Evolutionary conservation across 768 basidiomycete species (phyloP).

Genomic region (Boletus coccyginus): DNA sequence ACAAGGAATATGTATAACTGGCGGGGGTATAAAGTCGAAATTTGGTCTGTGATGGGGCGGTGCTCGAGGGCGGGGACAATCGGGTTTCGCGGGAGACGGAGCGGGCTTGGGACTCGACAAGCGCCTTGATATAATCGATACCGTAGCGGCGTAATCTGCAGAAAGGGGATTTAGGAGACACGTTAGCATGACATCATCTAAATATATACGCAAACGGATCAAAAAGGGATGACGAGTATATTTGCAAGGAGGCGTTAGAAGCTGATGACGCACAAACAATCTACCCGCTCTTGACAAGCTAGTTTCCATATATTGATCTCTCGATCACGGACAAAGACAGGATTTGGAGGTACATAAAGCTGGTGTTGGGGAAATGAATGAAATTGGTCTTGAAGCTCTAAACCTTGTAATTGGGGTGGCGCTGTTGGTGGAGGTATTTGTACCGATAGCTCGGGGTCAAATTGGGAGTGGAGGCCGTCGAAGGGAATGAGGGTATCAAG

Average conservation of each 20-base stretch:
- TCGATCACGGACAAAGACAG: conserved; percentile 30
- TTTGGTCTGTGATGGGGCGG: conserved; percentile 17
- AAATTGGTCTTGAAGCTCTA: conserved; percentile 26
- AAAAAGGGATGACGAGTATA: not conserved
- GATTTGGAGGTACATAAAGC: conserved; percentile 28
- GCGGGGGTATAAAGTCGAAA: conserved; percentile 34
- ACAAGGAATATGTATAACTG: conserved; percentile 30
- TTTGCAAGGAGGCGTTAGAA: not conserved
- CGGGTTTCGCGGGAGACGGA: not conserved
- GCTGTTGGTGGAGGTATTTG: conserved; percentile 14
- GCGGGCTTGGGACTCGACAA: conserved; percentile 29
- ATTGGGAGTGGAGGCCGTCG: conserved; percentile 18
- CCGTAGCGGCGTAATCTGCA: conserved; percentile 32
- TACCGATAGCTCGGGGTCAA: conserved; percentile 18
- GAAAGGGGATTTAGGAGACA: not conserved
- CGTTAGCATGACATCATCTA: conserved; percentile 8
- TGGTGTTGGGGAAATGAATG: conserved; percentile 24
- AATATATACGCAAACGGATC: conserved; percentile 9
- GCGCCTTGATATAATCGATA: conserved; percentile 32
- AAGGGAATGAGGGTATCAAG: conserved; percentile 30
- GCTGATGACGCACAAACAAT: conserved; percentile 28
- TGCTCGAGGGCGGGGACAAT: not conserved
- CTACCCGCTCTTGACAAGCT: conserved; percentile 35
- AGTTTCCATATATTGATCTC: conserved; percentile 36
- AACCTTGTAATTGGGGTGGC: conserved; percentile 14